Percentiles rank a stretch among this genome's conserved stretches.
Conservation (phyloP, 345 rosid species). For the Populus ilicifolia region DNA sequence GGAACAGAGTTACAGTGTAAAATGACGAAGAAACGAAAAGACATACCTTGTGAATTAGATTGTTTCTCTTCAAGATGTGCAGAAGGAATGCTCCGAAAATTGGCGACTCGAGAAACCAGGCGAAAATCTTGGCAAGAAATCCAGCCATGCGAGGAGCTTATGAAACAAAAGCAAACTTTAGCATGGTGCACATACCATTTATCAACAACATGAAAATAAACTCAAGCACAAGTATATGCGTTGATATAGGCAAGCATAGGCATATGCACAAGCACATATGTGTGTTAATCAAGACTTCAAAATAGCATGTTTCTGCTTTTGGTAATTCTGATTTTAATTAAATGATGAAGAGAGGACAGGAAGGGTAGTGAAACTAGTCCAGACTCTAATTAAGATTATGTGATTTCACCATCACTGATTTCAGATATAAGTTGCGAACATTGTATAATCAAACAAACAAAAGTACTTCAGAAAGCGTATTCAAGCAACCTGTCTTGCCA, state of each 20-base stretch:
- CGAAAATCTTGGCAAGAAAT: slow-evolving; percentile 49
- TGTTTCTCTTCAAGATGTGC: slow-evolving; percentile 49
- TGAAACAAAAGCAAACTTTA: not conserved
- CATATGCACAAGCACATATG: not conserved
- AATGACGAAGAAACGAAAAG: not conserved
- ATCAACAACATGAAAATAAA: not conserved
- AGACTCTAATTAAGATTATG: not conserved
- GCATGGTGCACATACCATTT: not conserved
- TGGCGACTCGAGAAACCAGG: slow-evolving; percentile 54
- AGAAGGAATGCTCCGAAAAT: slow-evolving; percentile 43
- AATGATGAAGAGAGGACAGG: not conserved
- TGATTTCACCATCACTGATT: not conserved
- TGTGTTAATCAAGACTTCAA: not conserved
- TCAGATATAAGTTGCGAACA: not conserved
- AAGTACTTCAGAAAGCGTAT: not conserved
- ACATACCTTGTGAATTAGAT: slow-evolving; percentile 54
- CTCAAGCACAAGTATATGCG: not conserved
- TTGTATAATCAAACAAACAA: not conserved
- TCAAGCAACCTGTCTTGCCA: not conserved
- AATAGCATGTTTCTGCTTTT: not conserved
- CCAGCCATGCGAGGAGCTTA: slow-evolving; percentile 76
- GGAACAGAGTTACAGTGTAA: not conserved
- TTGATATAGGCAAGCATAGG: not conserved
- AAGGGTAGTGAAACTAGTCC: not conserved
- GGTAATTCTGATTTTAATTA: not conserved